Base-by-base conservation (phyloP, 805 yeast species). In the Yamadazyma takamatsuzukensis region DNA sequence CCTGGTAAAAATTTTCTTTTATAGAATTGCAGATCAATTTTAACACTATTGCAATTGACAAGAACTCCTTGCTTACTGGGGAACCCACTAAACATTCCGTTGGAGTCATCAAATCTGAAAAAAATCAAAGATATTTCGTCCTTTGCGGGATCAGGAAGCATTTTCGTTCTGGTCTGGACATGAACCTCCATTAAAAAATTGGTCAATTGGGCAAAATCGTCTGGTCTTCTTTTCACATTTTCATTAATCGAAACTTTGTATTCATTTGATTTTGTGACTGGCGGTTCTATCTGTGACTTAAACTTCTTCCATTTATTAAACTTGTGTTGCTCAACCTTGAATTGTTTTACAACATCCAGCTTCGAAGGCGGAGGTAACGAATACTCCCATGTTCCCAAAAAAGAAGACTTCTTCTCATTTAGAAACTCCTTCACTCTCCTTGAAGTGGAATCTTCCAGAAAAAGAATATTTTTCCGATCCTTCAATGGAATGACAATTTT, bases 161-260 rank as follows among this genome's bases (percentile, higher is more conserved):
- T 53, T 6, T 57, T 63, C 0, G 55, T 68, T n/a, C 76, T 52
- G 0, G 82, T 72, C 27, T 71, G 71, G 0, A 74, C 78, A 54
- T 81, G 89, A 0, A 86, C 50, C 47, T 90, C 97, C 34, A 86
- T 41, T 5, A 72, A 62, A 21, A 88, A 56, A n/a, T 76, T 65
- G 0, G 81, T 67, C 47, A 88, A 48, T 16, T 70, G 60, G 30
- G 65, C 67, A 39, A 63, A 72, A 35, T 48, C 65, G 41, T 51
- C 65, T 4, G 67, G 67, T 34, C 49, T 56, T 43, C 62, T 54
- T 25, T 47, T 51, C 22, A 55, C 62, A 40, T 53, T 59, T 8
- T 45, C 47, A 3, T 59, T 44, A 4, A 27, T 13, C 12, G 74
- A 70, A 41, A 53, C 66, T 17, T 59, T 64, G 32, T 54, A 64